Conservation (phyloP, 495 filamentous ascomycete species). For the Aspergillus egyptiacus region DNA sequence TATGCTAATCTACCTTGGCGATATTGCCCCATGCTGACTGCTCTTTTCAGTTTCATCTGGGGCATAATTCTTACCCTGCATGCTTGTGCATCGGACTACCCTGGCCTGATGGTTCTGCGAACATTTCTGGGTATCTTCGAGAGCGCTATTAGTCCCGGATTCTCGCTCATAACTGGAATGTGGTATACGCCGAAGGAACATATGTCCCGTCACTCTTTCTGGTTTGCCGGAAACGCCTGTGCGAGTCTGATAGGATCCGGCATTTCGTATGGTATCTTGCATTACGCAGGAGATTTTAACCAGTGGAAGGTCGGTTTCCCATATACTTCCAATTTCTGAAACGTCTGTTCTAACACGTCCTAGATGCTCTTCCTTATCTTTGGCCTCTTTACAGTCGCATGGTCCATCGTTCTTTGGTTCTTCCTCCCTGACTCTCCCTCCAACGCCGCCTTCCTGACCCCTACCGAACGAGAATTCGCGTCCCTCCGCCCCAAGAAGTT, state of each 20-base stretch:
- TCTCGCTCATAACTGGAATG: slow-evolving; percentile 26
- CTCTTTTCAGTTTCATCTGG: slow-evolving; percentile 21
- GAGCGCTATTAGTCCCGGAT: slow-evolving; percentile 26
- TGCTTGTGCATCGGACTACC: slow-evolving; percentile 41
- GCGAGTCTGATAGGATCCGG: slow-evolving; percentile 44
- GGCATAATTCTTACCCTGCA: slow-evolving; percentile 43
- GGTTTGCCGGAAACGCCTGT: slow-evolving; percentile 46
- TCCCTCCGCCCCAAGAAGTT: slow-evolving; percentile 32
- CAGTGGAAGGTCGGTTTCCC: slow-evolving; percentile 2
- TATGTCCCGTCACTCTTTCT: slow-evolving; percentile 42
- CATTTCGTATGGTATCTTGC: slow-evolving; percentile 15
- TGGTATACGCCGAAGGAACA: slow-evolving; percentile 45
- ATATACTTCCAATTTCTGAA: not conserved
- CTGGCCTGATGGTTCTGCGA: slow-evolving; percentile 40
- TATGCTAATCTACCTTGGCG: not conserved
- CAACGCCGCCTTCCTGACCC: slow-evolving; percentile 34
- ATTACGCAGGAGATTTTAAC: not conserved
- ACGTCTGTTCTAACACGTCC: not conserved
- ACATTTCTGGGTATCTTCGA: slow-evolving; percentile 46
- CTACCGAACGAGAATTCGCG: slow-evolving; percentile 38
- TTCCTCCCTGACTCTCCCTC: slow-evolving; percentile 44
- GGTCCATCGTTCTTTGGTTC: slow-evolving; percentile 33
- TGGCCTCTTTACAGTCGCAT: slow-evolving; percentile 30
- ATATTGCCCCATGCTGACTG: not conserved
- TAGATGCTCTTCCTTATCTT: slow-evolving; percentile 33